Evolutionary conservation across 805 yeast genomes (phyloP).

Genomic region (Lipomyces sp.): DNA sequence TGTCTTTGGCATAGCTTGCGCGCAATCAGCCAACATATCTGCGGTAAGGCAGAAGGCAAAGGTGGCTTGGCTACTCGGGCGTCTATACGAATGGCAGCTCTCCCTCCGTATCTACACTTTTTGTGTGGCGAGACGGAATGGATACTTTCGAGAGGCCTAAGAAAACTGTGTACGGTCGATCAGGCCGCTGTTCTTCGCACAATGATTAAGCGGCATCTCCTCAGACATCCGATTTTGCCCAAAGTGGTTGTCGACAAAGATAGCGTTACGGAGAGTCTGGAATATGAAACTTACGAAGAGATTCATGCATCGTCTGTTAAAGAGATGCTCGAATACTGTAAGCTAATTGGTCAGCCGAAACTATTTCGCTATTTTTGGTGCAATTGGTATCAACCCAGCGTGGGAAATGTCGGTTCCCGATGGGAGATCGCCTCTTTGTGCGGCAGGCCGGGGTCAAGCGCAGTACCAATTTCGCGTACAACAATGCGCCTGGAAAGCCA

Average conservation of each 20-base stretch:
- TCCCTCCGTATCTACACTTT: background rate
- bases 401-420: background rate
- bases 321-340: background rate
- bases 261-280: background rate
- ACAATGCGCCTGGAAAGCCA: slow-evolving; percentile 1
- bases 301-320: background rate
- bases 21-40: no score
- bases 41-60: no score
- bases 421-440: background rate
- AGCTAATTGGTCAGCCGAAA: background rate
- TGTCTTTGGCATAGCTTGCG: no score
- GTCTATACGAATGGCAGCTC: background rate
- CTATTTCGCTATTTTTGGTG: background rate
- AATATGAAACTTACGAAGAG: background rate
- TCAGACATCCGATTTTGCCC: background rate
- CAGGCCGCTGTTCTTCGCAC: background rate
- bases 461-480: background rate
- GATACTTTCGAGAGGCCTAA: background rate
- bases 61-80: no score
- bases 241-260: background rate
- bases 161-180: background rate
- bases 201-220: background rate
- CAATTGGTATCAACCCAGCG: background rate
- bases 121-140: background rate
- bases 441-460: background rate